Evolutionary conservation across 768 basidiomycete genomes (phyloP).

Genomic region (Amanita brunnescens): DNA sequence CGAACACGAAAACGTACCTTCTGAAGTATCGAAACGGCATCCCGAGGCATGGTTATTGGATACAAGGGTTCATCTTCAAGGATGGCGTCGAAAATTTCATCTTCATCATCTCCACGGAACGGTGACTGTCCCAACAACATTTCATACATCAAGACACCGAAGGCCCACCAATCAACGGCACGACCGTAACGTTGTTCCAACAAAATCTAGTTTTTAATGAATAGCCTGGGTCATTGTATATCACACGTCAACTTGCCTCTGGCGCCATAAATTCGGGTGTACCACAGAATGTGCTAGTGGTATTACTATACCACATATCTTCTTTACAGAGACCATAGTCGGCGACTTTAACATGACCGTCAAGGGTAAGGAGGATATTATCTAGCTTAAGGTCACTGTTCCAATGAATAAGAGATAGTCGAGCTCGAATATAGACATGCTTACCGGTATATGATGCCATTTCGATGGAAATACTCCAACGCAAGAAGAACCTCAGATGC

Average conservation of each 20-base stretch:
- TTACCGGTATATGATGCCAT: conserved; percentile 98
- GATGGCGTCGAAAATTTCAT: conserved; percentile 99
- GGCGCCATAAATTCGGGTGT: conserved; percentile 99
- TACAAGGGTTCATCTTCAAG: conserved; percentile 97
- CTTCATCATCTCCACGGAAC: conserved; percentile 98
- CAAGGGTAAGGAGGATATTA: conserved; percentile 92
- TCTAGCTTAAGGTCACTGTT: conserved; percentile 92
- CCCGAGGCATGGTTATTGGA: conserved; percentile 98
- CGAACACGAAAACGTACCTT: conserved; percentile 44
- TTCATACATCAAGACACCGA: conserved; percentile 96
- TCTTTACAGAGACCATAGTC: conserved; percentile 99
- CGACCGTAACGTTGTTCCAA: conserved; percentile 99
- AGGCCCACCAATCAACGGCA: conserved; percentile 99
- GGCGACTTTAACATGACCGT: conserved; percentile 97
- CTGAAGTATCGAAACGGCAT: conserved; percentile 91
- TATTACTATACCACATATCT: conserved; percentile 95
- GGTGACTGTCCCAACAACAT: conserved; percentile 99
- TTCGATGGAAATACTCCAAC: conserved; percentile 94
- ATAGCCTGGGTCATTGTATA: neutral
- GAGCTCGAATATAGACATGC: conserved; percentile 15
- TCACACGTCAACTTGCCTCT: conserved; percentile 50
- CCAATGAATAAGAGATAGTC: conserved; percentile 2
- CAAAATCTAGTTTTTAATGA: conserved; percentile 57
- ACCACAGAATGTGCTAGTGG: conserved; percentile 98
- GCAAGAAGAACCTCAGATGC: conserved; percentile 95